These are phyloP conservation scores for Leptoxyphium fumago DNA, from an alignment of 2,329 filamentous ascomycete genomes.

Conservation along the genomic window DNA sequence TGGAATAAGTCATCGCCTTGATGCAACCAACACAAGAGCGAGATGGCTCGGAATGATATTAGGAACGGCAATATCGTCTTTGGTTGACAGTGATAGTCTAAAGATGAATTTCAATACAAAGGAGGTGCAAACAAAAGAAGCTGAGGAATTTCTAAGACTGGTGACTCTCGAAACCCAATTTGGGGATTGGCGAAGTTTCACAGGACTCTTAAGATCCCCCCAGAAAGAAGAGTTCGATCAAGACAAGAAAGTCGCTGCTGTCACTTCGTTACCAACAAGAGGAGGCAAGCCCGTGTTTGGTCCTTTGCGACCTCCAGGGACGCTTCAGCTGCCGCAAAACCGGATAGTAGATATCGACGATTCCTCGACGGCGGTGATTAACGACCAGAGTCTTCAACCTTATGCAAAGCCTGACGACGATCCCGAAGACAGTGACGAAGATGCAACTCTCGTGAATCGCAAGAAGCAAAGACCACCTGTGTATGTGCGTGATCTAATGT, in stretches of 20 bases:
- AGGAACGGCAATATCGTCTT: conserved; percentile 53
- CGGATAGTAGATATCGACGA: conserved; percentile 16
- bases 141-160: conserved; percentile 58
- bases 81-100: conserved; percentile 53
- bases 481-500: conserved; percentile 75
- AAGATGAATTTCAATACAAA: conserved; percentile 73
- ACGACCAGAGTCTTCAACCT: conserved; percentile 42
- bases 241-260: background rate
- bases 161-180: conserved; percentile 46
- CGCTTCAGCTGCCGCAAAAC: conserved; percentile 15
- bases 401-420: conserved; percentile 84
- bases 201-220: conserved; percentile 11
- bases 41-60: conserved; percentile 81
- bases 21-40: conserved; percentile 57
- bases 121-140: conserved; percentile 59
- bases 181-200: conserved; percentile 42
- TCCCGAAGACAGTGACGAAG: conserved; percentile 80
- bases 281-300: conserved; percentile 18
- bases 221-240: conserved; percentile 2
- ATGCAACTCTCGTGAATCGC: conserved; percentile 70
- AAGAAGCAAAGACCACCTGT: conserved; percentile 76
- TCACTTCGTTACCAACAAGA: conserved; percentile 8
- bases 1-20: conserved; percentile 71
- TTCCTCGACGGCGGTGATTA: background rate
- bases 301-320: conserved; percentile 14